A percentile compares a stretch with the other conserved stretches of the same genome.
Evolutionary conservation across 2,329 filamentous ascomycete genomes (phyloP).

Genomic region (Lachnellula arida): DNA sequence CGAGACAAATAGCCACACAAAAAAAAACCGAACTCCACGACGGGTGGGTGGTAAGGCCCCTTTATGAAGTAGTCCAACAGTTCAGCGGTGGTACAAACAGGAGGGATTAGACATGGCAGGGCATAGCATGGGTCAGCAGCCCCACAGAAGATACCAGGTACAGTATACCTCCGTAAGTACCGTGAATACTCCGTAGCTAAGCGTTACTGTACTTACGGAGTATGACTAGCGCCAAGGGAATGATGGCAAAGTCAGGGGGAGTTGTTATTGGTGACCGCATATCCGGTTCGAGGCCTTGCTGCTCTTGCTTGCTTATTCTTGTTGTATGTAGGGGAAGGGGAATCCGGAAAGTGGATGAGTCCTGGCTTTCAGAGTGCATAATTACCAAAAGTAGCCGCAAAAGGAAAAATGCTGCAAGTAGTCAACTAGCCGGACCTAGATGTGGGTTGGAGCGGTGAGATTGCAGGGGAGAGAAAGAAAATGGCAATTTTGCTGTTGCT

Average conservation of each 20-base stretch:
- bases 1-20: background rate
- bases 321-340: background rate
- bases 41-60: background rate
- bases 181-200: no score
- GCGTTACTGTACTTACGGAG: background rate
- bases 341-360: background rate
- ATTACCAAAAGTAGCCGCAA: background rate
- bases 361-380: background rate
- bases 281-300: background rate
- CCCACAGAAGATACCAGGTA: background rate
- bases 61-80: background rate
- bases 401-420: background rate
- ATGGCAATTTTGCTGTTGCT: background rate
- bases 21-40: background rate
- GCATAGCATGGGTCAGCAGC: background rate
- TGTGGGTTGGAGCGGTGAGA: background rate
- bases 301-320: no score
- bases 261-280: background rate
- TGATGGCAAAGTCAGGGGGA: conserved; percentile 1
- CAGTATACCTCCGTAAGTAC: no score
- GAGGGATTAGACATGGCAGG: background rate
- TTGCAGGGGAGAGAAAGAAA: background rate
- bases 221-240: background rate
- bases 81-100: background rate
- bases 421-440: background rate